Evolutionary conservation across 1,284 basidiomycete species (phyloP).

Genomic region (Papiliotrema terrestris): DNA sequence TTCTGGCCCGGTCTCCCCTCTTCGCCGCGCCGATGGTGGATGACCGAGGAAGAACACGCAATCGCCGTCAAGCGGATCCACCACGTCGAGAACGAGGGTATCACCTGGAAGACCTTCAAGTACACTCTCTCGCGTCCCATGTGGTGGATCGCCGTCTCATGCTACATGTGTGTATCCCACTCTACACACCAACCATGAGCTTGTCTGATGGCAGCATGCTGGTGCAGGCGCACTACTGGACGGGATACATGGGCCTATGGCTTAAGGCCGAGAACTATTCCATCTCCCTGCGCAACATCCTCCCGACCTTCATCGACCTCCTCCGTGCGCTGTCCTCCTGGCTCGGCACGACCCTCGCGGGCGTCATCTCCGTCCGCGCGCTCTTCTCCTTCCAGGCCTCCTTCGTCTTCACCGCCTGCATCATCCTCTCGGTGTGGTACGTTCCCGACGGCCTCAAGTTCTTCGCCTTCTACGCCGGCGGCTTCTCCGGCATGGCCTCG

Average conservation of each 20-base stretch:
- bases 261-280: slow-evolving; percentile 17
- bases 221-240: slow-evolving; percentile 23
- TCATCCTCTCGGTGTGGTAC: slow-evolving; percentile 18
- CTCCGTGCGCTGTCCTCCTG: slow-evolving; percentile 19
- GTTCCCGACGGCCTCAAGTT: slow-evolving; percentile 23
- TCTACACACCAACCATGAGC: too few relatives aligned
- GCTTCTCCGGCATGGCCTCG: slow-evolving; percentile 13
- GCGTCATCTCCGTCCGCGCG: slow-evolving; percentile 6
- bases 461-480: slow-evolving; percentile 19
- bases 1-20: slow-evolving; percentile 30
- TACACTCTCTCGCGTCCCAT: slow-evolving; percentile 16
- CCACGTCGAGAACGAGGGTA: slow-evolving; percentile 10
- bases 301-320: slow-evolving; percentile 24
- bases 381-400: slow-evolving; percentile 12
- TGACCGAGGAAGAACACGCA: slow-evolving; percentile 19
- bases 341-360: slow-evolving; percentile 27
- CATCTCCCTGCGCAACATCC: slow-evolving; percentile 17
- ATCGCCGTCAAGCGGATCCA: slow-evolving; percentile 14
- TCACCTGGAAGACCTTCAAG: slow-evolving; percentile 23
- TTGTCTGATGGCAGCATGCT: slow-evolving; percentile 7
- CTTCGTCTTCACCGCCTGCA: slow-evolving; percentile 6
- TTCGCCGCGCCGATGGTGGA: slow-evolving; percentile 14
- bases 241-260: slow-evolving; percentile 30
- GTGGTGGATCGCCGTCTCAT: slow-evolving; percentile 23
- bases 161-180: slow-evolving; percentile 19